These are phyloP conservation scores for Blastobotrys muscicola DNA, from an alignment of 805 yeast genomes.

Conservation along the genomic window DNA sequence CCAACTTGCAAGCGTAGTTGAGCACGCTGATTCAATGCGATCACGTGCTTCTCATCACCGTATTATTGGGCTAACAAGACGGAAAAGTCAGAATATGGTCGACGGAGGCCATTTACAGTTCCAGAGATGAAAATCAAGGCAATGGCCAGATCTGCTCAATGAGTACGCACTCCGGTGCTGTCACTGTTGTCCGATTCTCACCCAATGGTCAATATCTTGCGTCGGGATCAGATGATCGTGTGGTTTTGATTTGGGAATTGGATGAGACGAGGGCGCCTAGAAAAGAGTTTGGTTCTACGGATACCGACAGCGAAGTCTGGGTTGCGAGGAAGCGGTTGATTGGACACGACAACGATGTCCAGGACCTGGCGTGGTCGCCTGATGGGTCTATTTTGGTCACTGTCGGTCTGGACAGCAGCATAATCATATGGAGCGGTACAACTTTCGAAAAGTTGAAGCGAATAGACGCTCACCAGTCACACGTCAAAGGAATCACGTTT, in stretches of 20 bases:
- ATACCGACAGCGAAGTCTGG: constrained; percentile 86
- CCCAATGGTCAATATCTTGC: constrained; percentile 90
- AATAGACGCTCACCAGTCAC: constrained; percentile 87
- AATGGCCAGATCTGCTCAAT: constrained; percentile 65
- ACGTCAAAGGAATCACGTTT: constrained; percentile 92
- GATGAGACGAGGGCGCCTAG: constrained; percentile 57
- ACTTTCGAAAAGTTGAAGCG: constrained; percentile 85
- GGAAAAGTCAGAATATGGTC: constrained; percentile 93
- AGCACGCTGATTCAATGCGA: no score
- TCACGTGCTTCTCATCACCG: no score
- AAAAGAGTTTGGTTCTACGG: constrained; percentile 53
- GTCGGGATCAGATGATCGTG: constrained; percentile 91
- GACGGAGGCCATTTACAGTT: constrained; percentile 70
- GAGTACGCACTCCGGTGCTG: constrained; percentile 96
- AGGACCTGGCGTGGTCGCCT: constrained; percentile 97
- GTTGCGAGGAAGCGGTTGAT: constrained; percentile 83
- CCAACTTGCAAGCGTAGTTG: background rate
- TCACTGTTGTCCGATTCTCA: constrained; percentile 84
- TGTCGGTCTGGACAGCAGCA: constrained; percentile 88
- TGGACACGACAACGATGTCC: constrained; percentile 96
- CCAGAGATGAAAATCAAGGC: constrained; percentile 9
- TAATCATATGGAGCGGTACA: constrained; percentile 86
- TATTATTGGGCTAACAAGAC: constrained; percentile 32
- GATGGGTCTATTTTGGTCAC: constrained; percentile 84
- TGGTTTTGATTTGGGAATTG: constrained; percentile 84